A percentile compares a stretch with the other conserved stretches of the same genome.
Evolutionary conservation across 1,284 basidiomycete species (phyloP).

Genomic region (Fomitopsis pinicola): DNA sequence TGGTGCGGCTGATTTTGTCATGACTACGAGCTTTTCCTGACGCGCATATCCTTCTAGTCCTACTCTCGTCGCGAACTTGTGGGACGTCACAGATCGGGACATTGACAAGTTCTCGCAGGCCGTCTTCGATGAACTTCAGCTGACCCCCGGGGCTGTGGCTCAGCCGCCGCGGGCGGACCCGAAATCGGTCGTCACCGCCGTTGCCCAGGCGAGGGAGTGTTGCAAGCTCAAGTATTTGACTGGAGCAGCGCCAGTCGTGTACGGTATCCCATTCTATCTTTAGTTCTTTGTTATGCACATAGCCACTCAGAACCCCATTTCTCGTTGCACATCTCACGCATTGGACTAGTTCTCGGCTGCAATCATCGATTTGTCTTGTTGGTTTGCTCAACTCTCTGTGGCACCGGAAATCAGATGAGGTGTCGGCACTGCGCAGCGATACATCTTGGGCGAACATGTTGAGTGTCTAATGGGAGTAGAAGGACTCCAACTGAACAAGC

Average conservation of each 20-base stretch:
- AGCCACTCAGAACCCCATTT: neutral
- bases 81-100: conserved; percentile 98
- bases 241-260: conserved; percentile 93
- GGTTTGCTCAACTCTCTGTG: no score
- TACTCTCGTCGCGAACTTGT: conserved; percentile 89
- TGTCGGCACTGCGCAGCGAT: no score
- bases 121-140: conserved; percentile 73
- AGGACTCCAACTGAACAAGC: no score
- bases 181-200: conserved; percentile 71
- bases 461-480: no score
- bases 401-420: no score
- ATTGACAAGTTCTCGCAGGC: conserved; percentile 89
- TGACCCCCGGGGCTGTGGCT: conserved; percentile 41
- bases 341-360: neutral
- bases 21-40: neutral
- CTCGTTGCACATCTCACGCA: neutral
- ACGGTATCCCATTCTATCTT: conserved; percentile 89
- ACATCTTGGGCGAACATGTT: no score
- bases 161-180: conserved; percentile 25
- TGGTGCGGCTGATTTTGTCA: conserved; percentile 57
- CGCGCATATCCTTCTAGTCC: conserved; percentile 50
- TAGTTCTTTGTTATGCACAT: conserved; percentile 20
- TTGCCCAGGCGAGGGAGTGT: conserved; percentile 71
- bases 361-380: no score
- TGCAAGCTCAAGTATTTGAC: conserved; percentile 94